phyloP scores from a whole-genome alignment of 2,329 filamentous ascomycete species.

The Aspergillus sojae region DNA sequence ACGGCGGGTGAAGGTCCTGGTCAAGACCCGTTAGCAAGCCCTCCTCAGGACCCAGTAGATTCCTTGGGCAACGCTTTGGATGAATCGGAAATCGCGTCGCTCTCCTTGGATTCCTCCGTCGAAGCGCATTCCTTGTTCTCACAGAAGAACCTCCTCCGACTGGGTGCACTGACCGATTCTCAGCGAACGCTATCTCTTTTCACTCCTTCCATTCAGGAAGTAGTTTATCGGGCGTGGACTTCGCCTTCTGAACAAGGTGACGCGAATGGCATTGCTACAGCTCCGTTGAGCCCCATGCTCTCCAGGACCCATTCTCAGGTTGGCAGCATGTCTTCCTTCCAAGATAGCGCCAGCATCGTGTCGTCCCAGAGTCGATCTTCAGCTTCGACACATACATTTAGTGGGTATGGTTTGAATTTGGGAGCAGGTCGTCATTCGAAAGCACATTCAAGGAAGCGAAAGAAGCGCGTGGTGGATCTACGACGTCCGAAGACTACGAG shows the following conservation, averaged over 20 bases:
- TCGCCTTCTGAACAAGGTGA: conserved; percentile 73
- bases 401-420: conserved; percentile 43
- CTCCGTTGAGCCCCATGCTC: conserved; percentile 53
- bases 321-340: conserved; percentile 72
- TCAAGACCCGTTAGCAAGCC: conserved; percentile 79
- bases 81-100: conserved; percentile 71
- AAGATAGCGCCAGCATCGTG: conserved; percentile 68
- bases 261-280: conserved; percentile 40
- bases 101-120: conserved; percentile 76
- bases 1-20: conserved; percentile 60
- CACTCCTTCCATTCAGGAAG: conserved; percentile 85
- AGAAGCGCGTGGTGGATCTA: conserved; percentile 54
- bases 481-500: conserved; percentile 45
- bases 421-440: conserved; percentile 48
- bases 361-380: conserved; percentile 63
- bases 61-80: conserved; percentile 76
- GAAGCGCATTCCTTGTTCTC: conserved; percentile 91
- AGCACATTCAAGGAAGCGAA: conserved; percentile 46
- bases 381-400: conserved; percentile 37
- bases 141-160: conserved; percentile 84
- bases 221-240: conserved; percentile 91
- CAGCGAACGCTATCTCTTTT: conserved; percentile 89
- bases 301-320: conserved; percentile 66
- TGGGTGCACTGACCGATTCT: conserved; percentile 82
- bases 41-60: conserved; percentile 81